These are phyloP conservation scores for Xylariaceae sp. DNA, from an alignment of 2,329 filamentous ascomycete genomes.

Conservation along the genomic window DNA sequence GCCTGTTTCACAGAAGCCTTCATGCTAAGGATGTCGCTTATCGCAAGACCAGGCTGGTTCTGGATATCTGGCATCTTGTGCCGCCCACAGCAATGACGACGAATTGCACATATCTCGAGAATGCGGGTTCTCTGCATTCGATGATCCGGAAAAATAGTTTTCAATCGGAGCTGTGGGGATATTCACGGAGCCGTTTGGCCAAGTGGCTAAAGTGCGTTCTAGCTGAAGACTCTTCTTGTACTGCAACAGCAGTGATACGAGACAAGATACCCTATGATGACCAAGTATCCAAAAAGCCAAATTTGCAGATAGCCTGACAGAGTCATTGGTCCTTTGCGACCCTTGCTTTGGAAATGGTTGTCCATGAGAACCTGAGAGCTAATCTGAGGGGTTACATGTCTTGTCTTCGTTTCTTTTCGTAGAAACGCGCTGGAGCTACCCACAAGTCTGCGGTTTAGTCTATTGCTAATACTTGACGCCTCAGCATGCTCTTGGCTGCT, in stretches of 20 bases:
- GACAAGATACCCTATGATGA: constrained; percentile 45
- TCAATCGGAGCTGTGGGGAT: constrained; percentile 47
- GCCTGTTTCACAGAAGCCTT: constrained; percentile 7
- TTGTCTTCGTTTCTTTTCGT: neutral
- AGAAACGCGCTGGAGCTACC: no score
- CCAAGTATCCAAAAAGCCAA: constrained; percentile 52
- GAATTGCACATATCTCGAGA: constrained; percentile 17
- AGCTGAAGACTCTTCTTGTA: constrained; percentile 8
- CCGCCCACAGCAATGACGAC: constrained; percentile 25
- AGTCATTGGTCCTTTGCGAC: constrained; percentile 6
- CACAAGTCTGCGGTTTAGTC: no score
- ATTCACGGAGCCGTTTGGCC: constrained; percentile 14
- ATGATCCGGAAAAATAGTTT: constrained; percentile 40
- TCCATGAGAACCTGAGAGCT: constrained; percentile 53
- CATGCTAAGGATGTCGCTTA: constrained; percentile 4
- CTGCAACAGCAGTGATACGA: constrained; percentile 16
- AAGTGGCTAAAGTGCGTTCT: constrained; percentile 11
- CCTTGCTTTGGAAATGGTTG: constrained; percentile 33
- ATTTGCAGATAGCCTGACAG: constrained; percentile 47
- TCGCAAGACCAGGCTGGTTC: constrained; percentile 8
- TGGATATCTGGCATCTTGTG: constrained; percentile 8
- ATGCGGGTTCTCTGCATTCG: constrained; percentile 13
- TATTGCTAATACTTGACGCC: no score
- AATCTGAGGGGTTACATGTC: constrained; percentile 44
- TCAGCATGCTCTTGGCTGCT: no score